These are phyloP conservation scores for Asclepias syriaca DNA, from an alignment of 257 asterid genomes.

Conservation along the genomic window DNA sequence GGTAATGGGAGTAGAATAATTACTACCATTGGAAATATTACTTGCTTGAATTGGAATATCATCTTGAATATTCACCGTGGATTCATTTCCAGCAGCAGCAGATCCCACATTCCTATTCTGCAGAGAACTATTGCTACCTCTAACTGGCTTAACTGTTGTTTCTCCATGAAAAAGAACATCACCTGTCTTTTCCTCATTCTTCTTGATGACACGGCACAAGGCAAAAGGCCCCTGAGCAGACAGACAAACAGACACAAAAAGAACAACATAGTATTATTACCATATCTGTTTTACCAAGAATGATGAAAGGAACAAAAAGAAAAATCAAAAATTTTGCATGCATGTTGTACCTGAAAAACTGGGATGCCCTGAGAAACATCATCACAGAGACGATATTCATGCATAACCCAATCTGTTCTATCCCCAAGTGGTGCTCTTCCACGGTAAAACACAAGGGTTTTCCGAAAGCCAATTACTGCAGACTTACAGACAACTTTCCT, in stretches of 20 bases:
- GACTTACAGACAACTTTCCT: slow-evolving; percentile 37
- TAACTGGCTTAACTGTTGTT: slow-evolving; percentile 17
- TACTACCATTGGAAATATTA: slow-evolving; percentile 20
- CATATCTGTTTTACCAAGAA: not conserved
- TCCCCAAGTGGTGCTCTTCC: slow-evolving; percentile 53
- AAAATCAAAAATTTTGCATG: not conserved
- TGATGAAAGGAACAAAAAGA: not conserved
- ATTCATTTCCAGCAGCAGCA: slow-evolving; percentile 13
- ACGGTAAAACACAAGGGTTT: slow-evolving; percentile 41
- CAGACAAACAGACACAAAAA: too few species aligned
- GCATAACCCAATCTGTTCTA: slow-evolving; percentile 52
- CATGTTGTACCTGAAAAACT: slow-evolving; percentile 30
- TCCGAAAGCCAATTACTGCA: slow-evolving; percentile 31
- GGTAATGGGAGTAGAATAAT: slow-evolving; percentile 30
- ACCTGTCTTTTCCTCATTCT: slow-evolving; percentile 28
- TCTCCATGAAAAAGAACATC: slow-evolving; percentile 15
- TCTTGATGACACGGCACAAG: slow-evolving; percentile 44
- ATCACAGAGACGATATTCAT: slow-evolving; percentile 44
- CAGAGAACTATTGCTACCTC: slow-evolving; percentile 18
- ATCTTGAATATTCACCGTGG: slow-evolving; percentile 17
- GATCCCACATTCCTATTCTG: slow-evolving; percentile 15
- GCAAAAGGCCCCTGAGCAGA: slow-evolving; percentile 39
- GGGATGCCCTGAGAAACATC: slow-evolving; percentile 38
- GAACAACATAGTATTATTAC: not conserved
- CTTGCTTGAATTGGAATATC: slow-evolving; percentile 22